These are phyloP conservation scores for Auxenochlorella pyrenoidosa DNA, from an alignment of 139 green algal species.

Conservation along the genomic window DNA sequence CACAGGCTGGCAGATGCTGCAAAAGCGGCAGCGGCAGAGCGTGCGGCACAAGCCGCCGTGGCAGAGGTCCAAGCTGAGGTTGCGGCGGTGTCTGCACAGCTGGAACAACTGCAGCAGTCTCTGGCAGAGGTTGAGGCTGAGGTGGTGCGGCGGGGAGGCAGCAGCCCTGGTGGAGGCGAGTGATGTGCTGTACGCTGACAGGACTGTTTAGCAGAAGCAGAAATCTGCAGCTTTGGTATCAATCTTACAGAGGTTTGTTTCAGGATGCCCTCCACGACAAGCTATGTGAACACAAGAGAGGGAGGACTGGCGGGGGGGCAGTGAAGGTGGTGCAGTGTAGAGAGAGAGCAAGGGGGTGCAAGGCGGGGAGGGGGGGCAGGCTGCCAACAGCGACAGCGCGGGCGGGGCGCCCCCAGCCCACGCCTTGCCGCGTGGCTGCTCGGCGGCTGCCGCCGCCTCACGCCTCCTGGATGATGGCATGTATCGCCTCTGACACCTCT, in stretches of 20 bases:
- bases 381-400: neutral
- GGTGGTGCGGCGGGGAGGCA: neutral
- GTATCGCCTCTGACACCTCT: conserved; percentile 82
- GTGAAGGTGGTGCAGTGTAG: neutral
- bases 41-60: neutral
- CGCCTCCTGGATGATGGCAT: conserved; percentile 92
- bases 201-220: no score
- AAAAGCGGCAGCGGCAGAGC: neutral
- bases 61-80: neutral
- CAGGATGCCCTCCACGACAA: no score
- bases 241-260: no score
- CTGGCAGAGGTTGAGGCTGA: neutral
- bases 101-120: neutral
- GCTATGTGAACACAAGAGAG: no score
- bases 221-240: no score
- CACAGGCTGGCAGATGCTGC: neutral
- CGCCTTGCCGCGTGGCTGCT: no score
- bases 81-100: neutral
- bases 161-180: no score
- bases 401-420: neutral
- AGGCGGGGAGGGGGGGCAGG: neutral
- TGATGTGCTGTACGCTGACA: no score
- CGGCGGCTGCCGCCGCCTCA: conserved; percentile 36
- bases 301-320: neutral
- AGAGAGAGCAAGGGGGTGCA: neutral